Base-by-base conservation (phyloP, 257 asterid genomes). In the Przewalskia tangutica region DNA sequence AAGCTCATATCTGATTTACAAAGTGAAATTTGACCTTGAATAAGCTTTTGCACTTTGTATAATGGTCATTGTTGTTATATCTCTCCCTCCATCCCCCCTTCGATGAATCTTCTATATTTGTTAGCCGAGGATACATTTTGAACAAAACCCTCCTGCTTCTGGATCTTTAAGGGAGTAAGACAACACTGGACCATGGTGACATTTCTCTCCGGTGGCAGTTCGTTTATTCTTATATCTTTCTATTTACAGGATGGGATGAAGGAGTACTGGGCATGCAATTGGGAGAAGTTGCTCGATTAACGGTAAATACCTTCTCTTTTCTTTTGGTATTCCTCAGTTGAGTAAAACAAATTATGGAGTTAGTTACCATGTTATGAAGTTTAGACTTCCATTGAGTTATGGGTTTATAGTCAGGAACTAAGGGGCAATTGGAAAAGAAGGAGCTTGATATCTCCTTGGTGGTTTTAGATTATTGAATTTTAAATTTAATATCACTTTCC, bases 191-290 rank as follows among this genome's bases (percentile, higher is more conserved):
- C 38, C 56, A 46, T 6, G 6, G 40, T 46, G 58, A 70, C 38
- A 42, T 16, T 11, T 70, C 56, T 70, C 77, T 70, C 9, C 2
- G 11, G 10, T 3, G n/a, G 77, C 77, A 27, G 34, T 42, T 53
- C 70, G 4, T n/a, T 54, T 36, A 64, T 9, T 80, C 79, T 81
- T 78, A 34, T 46, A 17, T 65, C 34, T 63, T 59, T 6, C 6
- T 77, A 55, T 66, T 83, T 87, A 86, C 93, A 95, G 99, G 99
- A 84, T 95, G 99, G 98, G 99, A 95, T 84, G 98, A 95, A 88
- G 98, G 98, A 8, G 98, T 94, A 60, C 76, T 95, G 84, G 97
- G 97, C 80, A 95, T 95, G 99, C 99, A 92, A 89, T 79, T 94
- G 58, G 99, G 98, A 85, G 99, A 95, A 94, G 91, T 89, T 88